Evolutionary conservation across 2,329 filamentous ascomycete species (phyloP), one percentile per base, ranked within the genome.

Genomic region (Pseudogymnoascus sp.): DNA sequence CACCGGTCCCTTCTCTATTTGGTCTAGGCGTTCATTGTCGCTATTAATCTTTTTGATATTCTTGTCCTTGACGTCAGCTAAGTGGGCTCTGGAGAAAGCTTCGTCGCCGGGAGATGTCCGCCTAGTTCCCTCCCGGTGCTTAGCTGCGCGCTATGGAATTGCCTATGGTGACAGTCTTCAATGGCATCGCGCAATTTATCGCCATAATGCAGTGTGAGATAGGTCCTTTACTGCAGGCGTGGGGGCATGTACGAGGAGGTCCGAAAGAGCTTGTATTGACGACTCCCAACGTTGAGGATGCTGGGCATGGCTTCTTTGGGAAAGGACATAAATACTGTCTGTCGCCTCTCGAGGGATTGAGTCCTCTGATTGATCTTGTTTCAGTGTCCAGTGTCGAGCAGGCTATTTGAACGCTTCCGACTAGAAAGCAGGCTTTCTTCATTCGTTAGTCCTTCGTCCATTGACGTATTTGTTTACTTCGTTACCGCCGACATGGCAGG

Each of bases 161-260:
- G 26, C n/a, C 26, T 57, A 57, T 57, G 47, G 29, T 57, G 47
- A 34, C 47, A 57, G 26, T 34, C 47, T 57, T 57, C 47, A 34
- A 57, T 57, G 26, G 26, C 47, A 57, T 57, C 47, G 47, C 47
- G 47, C 47, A 57, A 57, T 57, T 34, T 57, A 31, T 57, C 47
- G 26, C 47, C 26, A 57, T 57, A 57, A 34, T 5, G 26, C 47
- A n/a, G 34, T 34, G 26, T 11, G 47, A 18, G 29, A 11, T 34
- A 4, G n/a, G 1, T 26, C 29, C n/a, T 34, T 34, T 34, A 14
- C n/a, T 34, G 2, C 1, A 12, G 29, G 29, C 26, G 47, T 57
- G 47, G 47, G 47, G 47, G 47, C 8, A 29, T 3, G 26, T 18
- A 3, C n/a, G 47, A 57, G 2, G n/a, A 34, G 26, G n/a, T 14